Evolutionary conservation across 495 filamentous ascomycete species (phyloP).

Genomic region (Aspergillus mulundensis): DNA sequence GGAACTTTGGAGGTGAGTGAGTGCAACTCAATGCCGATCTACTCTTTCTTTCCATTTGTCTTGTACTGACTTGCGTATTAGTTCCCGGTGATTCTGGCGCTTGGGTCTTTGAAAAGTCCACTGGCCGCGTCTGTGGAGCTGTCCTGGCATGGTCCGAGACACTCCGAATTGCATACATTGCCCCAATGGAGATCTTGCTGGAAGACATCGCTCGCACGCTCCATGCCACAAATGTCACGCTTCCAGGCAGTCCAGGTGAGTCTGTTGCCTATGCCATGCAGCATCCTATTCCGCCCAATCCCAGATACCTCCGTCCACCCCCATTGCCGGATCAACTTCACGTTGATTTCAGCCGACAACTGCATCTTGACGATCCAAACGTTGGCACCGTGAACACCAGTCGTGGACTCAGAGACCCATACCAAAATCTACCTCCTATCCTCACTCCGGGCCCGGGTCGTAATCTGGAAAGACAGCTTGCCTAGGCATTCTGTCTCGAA

Average conservation of each 20-base stretch:
- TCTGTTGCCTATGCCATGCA: conserved; percentile 28
- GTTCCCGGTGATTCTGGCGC: conserved; percentile 89
- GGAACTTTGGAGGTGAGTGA: conserved; percentile 61
- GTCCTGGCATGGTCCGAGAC: conserved; percentile 80
- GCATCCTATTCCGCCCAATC: conserved; percentile 14
- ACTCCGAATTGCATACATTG: conserved; percentile 77
- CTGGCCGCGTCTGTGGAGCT: conserved; percentile 81
- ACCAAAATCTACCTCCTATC: conserved; percentile 29
- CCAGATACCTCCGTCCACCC: conserved; percentile 17
- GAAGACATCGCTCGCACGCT: conserved; percentile 79
- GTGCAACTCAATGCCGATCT: conserved; percentile 5
- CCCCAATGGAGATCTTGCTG: conserved; percentile 87
- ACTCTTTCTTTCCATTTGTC: background rate
- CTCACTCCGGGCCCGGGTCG: conserved; percentile 30
- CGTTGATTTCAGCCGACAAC: conserved; percentile 28
- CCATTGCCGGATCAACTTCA: conserved; percentile 31
- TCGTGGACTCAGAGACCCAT: conserved; percentile 22
- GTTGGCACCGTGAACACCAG: conserved; percentile 20
- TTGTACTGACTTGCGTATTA: conserved; percentile 17
- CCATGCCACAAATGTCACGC: conserved; percentile 37
- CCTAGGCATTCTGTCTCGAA: conserved; percentile 17
- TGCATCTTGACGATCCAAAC: conserved; percentile 21
- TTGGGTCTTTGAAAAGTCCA: conserved; percentile 81
- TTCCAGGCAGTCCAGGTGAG: conserved; percentile 34
- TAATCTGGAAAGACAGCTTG: conserved; percentile 40